Conservation (phyloP, 495 filamentous ascomycete species). For the Neurospora sp. region DNA sequence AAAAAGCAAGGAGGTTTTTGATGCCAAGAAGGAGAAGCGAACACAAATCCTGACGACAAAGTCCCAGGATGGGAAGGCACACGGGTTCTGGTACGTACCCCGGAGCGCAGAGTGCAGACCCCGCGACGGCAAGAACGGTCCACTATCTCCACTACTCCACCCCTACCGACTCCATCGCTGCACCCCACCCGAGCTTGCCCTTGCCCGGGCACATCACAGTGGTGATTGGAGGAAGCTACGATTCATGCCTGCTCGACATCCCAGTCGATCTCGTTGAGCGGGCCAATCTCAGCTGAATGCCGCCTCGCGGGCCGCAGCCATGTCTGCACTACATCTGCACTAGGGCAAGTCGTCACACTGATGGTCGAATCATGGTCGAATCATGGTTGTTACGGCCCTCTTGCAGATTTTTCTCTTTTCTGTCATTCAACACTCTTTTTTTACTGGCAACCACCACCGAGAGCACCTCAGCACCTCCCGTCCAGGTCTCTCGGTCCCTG, state of each 20-base stretch:
- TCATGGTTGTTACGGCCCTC: conserved; percentile 19
- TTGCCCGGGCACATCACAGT: background rate
- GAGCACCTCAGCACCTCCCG: background rate
- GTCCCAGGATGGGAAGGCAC: background rate
- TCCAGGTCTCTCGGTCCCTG: conserved; percentile 5
- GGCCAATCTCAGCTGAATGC: conserved; percentile 30
- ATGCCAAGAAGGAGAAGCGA: background rate
- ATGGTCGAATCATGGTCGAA: conserved; percentile 19
- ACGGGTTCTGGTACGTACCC: background rate
- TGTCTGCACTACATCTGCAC: conserved; percentile 25
- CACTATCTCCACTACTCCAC: background rate
- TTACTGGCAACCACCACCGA: conserved; percentile 3
- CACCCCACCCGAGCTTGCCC: background rate
- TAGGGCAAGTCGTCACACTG: conserved; percentile 30
- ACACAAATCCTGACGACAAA: too few relatives aligned
- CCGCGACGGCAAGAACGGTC: background rate
- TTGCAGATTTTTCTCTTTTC: conserved; percentile 2
- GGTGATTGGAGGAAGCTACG: conserved; percentile 25
- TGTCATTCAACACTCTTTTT: background rate
- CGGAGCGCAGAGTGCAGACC: background rate
- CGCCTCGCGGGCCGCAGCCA: conserved; percentile 27
- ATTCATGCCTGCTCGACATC: conserved; percentile 10
- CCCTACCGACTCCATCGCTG: background rate
- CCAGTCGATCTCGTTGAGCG: conserved; percentile 22
- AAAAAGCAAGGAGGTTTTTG: background rate